phyloP scores from a whole-genome alignment of 345 rosid species.

The Turnera subulata region DNA sequence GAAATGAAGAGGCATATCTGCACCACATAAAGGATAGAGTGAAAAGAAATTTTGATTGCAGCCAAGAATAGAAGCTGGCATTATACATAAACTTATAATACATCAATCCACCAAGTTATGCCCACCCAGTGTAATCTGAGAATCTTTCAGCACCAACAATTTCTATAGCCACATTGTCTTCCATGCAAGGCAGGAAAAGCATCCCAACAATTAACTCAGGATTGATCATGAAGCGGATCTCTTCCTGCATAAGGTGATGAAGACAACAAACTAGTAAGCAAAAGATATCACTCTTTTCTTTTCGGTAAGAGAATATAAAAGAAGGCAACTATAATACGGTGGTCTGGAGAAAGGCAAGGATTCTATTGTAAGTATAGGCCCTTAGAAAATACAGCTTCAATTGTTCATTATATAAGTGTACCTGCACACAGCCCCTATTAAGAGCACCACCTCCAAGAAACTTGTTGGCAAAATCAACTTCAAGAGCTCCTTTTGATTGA shows the following conservation, averaged over 20 bases:
- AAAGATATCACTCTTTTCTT: too few relatives aligned
- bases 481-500: conserved; percentile 53
- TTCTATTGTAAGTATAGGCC: background rate
- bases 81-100: background rate
- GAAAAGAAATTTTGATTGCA: conserved; percentile 20
- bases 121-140: conserved; percentile 84
- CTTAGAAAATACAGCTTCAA: background rate
- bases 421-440: conserved; percentile 86
- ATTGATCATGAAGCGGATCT: conserved; percentile 92
- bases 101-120: background rate
- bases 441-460: conserved; percentile 94
- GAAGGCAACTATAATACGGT: background rate
- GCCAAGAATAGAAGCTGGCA: background rate
- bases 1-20: conserved; percentile 92
- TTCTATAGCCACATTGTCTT: conserved; percentile 82
- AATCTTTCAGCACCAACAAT: conserved; percentile 85
- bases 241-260: conserved; percentile 55
- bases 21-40: conserved; percentile 18
- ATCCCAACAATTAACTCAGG: conserved; percentile 90
- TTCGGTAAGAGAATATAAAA: background rate
- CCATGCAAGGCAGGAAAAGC: conserved; percentile 92
- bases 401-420: conserved; percentile 8
- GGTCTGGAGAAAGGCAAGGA: background rate
- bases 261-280: background rate
- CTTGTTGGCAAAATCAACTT: conserved; percentile 90